Base-by-base conservation (phyloP, 2,329 filamentous ascomycete species). In the Seiridium unicorne region DNA sequence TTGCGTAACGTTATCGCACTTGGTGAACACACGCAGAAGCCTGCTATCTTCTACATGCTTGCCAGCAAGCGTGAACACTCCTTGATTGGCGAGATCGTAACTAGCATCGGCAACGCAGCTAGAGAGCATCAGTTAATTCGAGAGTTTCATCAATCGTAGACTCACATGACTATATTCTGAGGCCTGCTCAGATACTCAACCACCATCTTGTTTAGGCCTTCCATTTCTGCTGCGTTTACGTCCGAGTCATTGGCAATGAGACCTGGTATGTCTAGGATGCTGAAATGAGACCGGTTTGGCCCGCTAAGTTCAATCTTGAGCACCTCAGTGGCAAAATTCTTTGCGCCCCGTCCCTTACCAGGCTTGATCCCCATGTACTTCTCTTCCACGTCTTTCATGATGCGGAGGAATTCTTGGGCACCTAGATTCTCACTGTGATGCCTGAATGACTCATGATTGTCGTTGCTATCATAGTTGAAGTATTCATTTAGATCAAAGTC, bases 131-230 rank as follows among this genome's bases (percentile, higher is more conserved):
- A 13, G 9, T 6, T 11, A 5, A 13, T 2, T 55, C 2, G 32
- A 35, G 9, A n/a, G 7, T 7, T 36, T 9, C 7, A n/a, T 9
- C 5, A 10, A 32, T 55, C 6, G 26, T 13, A 4, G 0, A 64
- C 74, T 68, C 49, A 77, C 74, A 78, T 74, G 13, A 78, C 70
- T 26, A 77, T 73, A 38, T 75, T 77, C 36, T 73, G 69, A 3
- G 65, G 64, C 11, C 70, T 68, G 11, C 62, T 65, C 72, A 77
- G 75, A 44, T 77, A 77, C 9, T 72, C 63, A 3, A 67, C 61
- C 3, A 74, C 69, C 73, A 78, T 72, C 3, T 60, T 63, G 13
- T 67, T 64, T 1, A 76, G 68, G 0, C 68, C 68, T 1, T 61
- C 49, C 60, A 67, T 69, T 18, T 77, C 75, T 10, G 62, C 42